Evolutionary conservation across 768 basidiomycete genomes (phyloP), one percentile per base, ranked within the genome.

Genomic region (Terana coerulea): DNA sequence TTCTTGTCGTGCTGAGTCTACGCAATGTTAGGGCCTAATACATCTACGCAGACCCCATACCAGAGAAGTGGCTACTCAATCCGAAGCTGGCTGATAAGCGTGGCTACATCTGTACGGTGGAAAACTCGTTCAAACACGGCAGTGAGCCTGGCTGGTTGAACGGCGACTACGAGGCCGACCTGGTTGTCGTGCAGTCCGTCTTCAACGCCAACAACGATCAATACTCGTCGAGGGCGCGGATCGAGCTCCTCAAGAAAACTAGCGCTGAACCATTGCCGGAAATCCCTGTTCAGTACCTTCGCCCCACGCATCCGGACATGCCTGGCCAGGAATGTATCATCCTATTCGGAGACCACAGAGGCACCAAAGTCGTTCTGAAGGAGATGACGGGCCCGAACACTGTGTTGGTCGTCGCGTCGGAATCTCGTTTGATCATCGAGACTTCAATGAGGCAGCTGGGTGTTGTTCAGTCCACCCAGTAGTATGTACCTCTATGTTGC

Each of bases 111-210:
- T 61, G 60, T 57, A 53, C 60, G 39, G 57, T 63, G 17, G 36
- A 52, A n/a, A 54, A 53, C 40, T 50, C 59, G 12, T 61, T 53
- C 51, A 45, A 46, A 35, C 49, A 47, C 24, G 41, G 42, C 33
- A 22, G 25, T 3, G 51, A 52, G 11, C 31, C 29, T 9, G 56
- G 52, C 25, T 65, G 61, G 62, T 52, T 61, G 52, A 45, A 56
- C 34, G 64, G 62, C 58, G 55, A 63, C 46, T 58, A 61, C 53
- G 64, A 65, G 51, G 61, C 56, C 51, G 56, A 58, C 39, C 53
- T 55, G 28, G 64, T 60, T 31, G 49, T 61, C 45, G 58, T 65
- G 17, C 58, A 59, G 19, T 59, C 56, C 47, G 51, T 60, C 10
- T 59, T 63, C 48, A 53, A 63, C 54, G 57, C 61, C 12, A 46